Evolutionary conservation across 495 filamentous ascomycete species (phyloP).

Genomic region (Gamarada debralockiae): DNA sequence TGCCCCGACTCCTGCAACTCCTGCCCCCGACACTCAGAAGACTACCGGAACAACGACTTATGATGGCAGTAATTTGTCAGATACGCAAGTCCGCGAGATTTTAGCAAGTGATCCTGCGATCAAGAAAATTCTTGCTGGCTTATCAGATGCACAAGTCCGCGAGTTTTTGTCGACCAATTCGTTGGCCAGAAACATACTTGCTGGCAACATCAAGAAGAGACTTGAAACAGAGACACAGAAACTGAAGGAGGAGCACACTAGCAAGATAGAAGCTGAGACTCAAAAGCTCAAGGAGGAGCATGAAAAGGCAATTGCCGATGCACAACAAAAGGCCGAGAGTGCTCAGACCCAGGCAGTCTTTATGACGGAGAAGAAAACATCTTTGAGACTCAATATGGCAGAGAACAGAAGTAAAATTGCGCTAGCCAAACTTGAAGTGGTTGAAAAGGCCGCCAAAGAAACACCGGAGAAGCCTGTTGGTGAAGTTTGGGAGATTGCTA

Average conservation of each 20-base stretch:
- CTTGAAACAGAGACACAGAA: slow-evolving; percentile 60
- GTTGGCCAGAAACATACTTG: slow-evolving; percentile 60
- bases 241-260: slow-evolving; percentile 32
- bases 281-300: slow-evolving; percentile 47
- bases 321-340: slow-evolving; percentile 45
- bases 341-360: slow-evolving; percentile 48
- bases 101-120: background rate
- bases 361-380: slow-evolving; percentile 59
- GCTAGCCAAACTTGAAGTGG: slow-evolving; percentile 69
- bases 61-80: slow-evolving; percentile 43
- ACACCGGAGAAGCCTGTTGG: slow-evolving; percentile 75
- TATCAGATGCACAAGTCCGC: slow-evolving; percentile 46
- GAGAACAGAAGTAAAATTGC: slow-evolving; percentile 63
- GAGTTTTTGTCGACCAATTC: slow-evolving; percentile 62
- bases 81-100: slow-evolving; percentile 23
- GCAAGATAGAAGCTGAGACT: slow-evolving; percentile 50
- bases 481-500: slow-evolving; percentile 81
- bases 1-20: slow-evolving; percentile 10
- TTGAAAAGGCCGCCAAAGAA: slow-evolving; percentile 75
- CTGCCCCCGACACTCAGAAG: slow-evolving; percentile 26
- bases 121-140: no score
- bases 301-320: slow-evolving; percentile 36
- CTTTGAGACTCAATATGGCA: slow-evolving; percentile 73
- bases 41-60: slow-evolving; percentile 26
- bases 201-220: slow-evolving; percentile 60